Evolutionary conservation across 192 early-diverging fungal species (phyloP), one percentile per base, ranked within the genome.

Genomic region (Backusella sp.): DNA sequence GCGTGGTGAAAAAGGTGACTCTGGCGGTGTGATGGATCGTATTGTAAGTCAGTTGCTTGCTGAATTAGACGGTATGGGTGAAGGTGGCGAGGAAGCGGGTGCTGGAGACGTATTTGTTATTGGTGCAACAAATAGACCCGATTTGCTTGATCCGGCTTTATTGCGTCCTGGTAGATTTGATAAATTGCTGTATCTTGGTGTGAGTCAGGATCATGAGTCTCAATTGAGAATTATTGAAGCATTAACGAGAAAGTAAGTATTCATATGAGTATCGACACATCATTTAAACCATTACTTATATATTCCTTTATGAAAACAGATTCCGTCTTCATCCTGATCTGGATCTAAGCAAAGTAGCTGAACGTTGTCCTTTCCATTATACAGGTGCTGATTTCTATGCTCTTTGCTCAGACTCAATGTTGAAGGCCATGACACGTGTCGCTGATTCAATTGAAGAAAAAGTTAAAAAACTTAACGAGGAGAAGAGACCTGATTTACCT

Each of bases 301-400:
- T 23, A 62, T 70, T 62, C 56, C 4, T 46, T 56, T 52, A 36
- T 37, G 6, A 49, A 49, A 49, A 49, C 74, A 92, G 91, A 52
- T 99, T 99, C 89, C 86, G 88, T n/a, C 84, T 99, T 23, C 88
- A 90, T 49, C 91, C 94, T 15, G 91, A 88, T 4, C 86, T 97
- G 8, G 89, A 96, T 66, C 79, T 99, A 74, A 80, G 79, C 35
- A 77, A 75, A 6, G 88, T 99, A 17, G 96, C 96, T 7, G 91
- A 95, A 17, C 81, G 87, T 66, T 96, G 95, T 69, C 98, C 97
- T 6, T 92, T 97, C 77, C 91, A 95, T 73, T 96, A 95, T 68
- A 99, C 98, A 1, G 98, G 98, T 36, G 98, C 98, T 17, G 98
- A 99, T 80, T 96, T 99, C 76, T 99, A 99, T 79, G 98, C 98